Conservation (phyloP, 257 asterid species). For the Prunella vulgaris region DNA sequence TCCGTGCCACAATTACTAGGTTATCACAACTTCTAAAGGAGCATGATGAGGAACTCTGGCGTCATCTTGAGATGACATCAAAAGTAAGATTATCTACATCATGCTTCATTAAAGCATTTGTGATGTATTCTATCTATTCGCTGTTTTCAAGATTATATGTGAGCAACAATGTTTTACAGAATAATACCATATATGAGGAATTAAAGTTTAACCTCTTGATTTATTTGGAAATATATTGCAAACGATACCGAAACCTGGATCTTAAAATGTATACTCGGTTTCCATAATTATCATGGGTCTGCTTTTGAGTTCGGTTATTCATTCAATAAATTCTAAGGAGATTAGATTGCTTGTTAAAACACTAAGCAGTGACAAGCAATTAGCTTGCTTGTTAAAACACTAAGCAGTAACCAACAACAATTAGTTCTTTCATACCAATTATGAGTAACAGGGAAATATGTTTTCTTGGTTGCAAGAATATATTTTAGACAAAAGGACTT, state of each 20-base stretch:
- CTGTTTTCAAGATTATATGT: not conserved
- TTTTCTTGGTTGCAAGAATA: slow-evolving; percentile 3
- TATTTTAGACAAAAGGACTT: not conserved
- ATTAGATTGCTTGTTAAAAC: not conserved
- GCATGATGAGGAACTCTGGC: slow-evolving; percentile 98
- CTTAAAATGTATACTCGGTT: too few species aligned
- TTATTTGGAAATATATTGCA: not conserved
- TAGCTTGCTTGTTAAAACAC: too few species aligned
- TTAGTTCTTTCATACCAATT: too few species aligned
- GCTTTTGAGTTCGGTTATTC: not conserved
- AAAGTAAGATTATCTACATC: slow-evolving; percentile 47
- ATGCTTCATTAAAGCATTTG: not conserved
- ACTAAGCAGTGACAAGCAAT: not conserved
- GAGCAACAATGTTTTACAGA: not conserved
- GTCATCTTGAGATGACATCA: slow-evolving; percentile 92
- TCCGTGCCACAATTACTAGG: slow-evolving; percentile 85
- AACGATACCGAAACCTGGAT: too few species aligned
- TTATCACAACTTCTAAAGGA: slow-evolving; percentile 82
- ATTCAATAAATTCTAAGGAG: not conserved
- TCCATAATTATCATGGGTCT: too few species aligned
- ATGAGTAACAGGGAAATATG: too few species aligned
- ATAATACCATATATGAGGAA: not conserved
- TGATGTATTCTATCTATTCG: not conserved
- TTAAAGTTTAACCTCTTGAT: not conserved
- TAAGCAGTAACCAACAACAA: too few species aligned